Evolutionary conservation across 106 monocot genomes (phyloP), one percentile per base, ranked within the genome.

Genomic region (Xerophyta viscosa): DNA sequence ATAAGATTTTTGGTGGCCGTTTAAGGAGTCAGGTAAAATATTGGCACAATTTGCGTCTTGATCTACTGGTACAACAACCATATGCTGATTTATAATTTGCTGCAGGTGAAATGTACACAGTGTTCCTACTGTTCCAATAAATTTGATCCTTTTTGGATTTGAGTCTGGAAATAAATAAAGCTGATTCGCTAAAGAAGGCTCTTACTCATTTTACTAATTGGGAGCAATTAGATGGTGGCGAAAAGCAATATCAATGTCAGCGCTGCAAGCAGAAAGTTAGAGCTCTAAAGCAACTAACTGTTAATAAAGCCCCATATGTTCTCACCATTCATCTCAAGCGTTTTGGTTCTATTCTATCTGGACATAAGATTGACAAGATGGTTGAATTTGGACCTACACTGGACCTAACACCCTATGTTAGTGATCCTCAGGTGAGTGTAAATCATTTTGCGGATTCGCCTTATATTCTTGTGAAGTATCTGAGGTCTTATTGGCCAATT

Each of bases 1-100:
- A 99, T 66, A 99, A 74, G 64, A 99, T 99, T 49, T 99, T 99
- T 80, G 98, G 98, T 46, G 98, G 98, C 6, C 82, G 69, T 36
- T 77, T 99, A 12, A 82, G 86, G 66, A 99, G 98, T 57, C 90
- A 99, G 90, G 98, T 99, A 68, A 4, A 19, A 46, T 46, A 19
- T 19, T 11, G 19, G 46, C n/a, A 46, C 1, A 20, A 7, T 2
- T 46, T 46, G 3, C 18, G 46, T 12, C 39, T 15, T 39, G 2
- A 7, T 39, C 39, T 12, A 1, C 39, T 39, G 10, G 6, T 39
- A n/a, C n/a, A n/a, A n/a, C n/a, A 33, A 33, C 5, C 10, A 6
- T 13, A 2, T 20, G 15, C 46, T 12, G 7, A 61, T 54, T 8
- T 10, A 14, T 53, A 13, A 27, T 55, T 15, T 76, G 29, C 11